phyloP scores from a whole-genome alignment of 805 yeast genomes.

The Priceomyces fermenticarens region DNA sequence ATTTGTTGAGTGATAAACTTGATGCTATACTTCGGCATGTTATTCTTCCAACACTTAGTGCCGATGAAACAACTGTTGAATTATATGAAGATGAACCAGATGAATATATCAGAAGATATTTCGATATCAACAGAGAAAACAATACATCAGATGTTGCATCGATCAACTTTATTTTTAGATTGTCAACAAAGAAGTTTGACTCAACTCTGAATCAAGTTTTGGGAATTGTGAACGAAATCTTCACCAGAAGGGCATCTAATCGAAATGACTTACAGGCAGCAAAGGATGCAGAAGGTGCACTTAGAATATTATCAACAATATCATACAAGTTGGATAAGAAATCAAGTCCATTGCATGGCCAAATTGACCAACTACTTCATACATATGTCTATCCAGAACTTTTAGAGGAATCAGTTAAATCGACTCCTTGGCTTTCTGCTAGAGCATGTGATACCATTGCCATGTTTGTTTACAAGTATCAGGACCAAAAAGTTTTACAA shows the following conservation, averaged over 20 bases:
- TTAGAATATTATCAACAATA: constrained; percentile 39
- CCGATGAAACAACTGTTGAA: constrained; percentile 36
- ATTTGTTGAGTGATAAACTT: constrained; percentile 33
- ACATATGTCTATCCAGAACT: constrained; percentile 41
- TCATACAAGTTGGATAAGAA: constrained; percentile 36
- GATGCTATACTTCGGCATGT: constrained; percentile 41
- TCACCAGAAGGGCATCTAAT: constrained; percentile 29
- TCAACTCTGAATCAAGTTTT: constrained; percentile 31
- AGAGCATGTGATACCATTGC: constrained; percentile 47
- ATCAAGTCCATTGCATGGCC: constrained; percentile 36
- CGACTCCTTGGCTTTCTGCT: constrained; percentile 42
- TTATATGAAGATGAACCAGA: constrained; percentile 46
- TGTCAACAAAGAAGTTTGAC: constrained; percentile 38
- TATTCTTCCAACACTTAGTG: constrained; percentile 39
- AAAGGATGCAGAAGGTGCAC: constrained; percentile 40
- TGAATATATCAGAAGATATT: constrained; percentile 42
- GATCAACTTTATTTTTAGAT: constrained; percentile 41
- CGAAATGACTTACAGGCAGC: constrained; percentile 26
- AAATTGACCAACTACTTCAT: constrained; percentile 36
- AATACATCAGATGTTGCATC: constrained; percentile 51
- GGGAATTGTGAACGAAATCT: constrained; percentile 30
- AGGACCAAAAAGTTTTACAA: constrained; percentile 32
- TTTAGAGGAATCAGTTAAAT: constrained; percentile 22
- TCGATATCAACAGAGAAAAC: constrained; percentile 46
- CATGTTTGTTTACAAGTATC: constrained; percentile 33